Evolutionary conservation across 2,329 filamentous ascomycete genomes (phyloP).

Genomic region (Neofusicoccum umdonicola): DNA sequence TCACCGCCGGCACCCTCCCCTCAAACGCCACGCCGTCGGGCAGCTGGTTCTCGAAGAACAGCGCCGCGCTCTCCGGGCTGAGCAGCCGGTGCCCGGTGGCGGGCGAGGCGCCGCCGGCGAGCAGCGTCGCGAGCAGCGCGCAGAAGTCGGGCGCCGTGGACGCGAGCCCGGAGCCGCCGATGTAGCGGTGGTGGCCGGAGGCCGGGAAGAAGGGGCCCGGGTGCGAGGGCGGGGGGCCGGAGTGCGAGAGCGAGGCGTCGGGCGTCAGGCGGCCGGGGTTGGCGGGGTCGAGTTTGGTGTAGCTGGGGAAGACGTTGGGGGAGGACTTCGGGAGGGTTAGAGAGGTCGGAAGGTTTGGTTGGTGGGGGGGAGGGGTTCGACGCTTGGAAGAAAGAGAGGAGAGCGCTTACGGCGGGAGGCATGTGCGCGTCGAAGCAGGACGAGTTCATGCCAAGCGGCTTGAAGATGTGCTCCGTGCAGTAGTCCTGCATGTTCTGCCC

Average conservation of each 20-base stretch:
- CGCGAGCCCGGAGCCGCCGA: constrained; percentile 24
- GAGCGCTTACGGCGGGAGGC: neutral
- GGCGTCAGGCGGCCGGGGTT: too few relatives aligned
- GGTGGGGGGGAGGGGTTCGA: neutral
- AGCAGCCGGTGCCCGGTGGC: too few relatives aligned
- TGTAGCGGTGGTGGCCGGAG: constrained; percentile 21
- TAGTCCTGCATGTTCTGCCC: constrained; percentile 33
- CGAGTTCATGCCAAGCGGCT: constrained; percentile 19
- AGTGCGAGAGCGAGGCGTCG: neutral
- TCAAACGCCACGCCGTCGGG: too few relatives aligned
- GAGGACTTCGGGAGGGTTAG: neutral
- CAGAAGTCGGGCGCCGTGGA: constrained; percentile 22
- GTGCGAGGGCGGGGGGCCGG: neutral
- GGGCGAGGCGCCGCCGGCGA: too few relatives aligned
- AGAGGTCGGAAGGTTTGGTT: neutral
- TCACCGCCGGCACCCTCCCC: too few relatives aligned
- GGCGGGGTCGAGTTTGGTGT: too few relatives aligned
- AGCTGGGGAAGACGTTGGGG: neutral
- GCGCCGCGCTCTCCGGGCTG: too few relatives aligned
- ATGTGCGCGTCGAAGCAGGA: constrained; percentile 20
- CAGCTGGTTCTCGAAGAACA: too few relatives aligned
- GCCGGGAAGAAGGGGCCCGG: constrained; percentile 20
- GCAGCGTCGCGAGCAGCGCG: constrained; percentile 21
- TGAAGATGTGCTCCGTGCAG: constrained; percentile 25
- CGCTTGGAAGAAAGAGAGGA: neutral